phyloP scores from a whole-genome alignment of 2,329 filamentous ascomycete genomes.

The Myrmaecium sp. region DNA sequence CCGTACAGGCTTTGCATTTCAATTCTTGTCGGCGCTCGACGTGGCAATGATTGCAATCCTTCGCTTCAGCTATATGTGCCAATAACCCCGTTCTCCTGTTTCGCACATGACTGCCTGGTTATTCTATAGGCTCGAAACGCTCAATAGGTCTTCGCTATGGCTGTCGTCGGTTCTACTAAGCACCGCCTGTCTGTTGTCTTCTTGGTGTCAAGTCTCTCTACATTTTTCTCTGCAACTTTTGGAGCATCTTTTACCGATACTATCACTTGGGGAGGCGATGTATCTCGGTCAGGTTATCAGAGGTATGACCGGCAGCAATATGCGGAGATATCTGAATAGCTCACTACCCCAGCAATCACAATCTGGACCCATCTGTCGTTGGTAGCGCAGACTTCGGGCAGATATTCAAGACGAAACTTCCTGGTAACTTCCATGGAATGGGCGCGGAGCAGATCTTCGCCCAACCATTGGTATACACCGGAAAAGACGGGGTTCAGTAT shows the following conservation, averaged over 20 bases:
- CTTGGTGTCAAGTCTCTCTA: not conserved
- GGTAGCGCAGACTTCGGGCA: slow-evolving; percentile 37
- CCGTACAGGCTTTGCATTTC: too few species aligned
- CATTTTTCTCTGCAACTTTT: slow-evolving; percentile 1
- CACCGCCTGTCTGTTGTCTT: too few species aligned
- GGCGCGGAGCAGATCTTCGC: slow-evolving; percentile 35
- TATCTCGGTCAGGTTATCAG: slow-evolving; percentile 36
- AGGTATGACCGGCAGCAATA: slow-evolving; percentile 19
- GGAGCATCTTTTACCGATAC: slow-evolving; percentile 27
- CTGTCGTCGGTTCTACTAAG: too few species aligned
- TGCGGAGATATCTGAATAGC: slow-evolving; percentile 2
- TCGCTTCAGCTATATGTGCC: too few species aligned
- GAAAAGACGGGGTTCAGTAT: slow-evolving; percentile 31
- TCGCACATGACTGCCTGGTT: too few species aligned
- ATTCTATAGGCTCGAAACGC: too few species aligned
- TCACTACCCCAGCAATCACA: slow-evolving; percentile 31
- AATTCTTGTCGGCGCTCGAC: too few species aligned
- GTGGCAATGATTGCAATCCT: too few species aligned
- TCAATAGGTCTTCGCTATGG: too few species aligned
- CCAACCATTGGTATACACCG: slow-evolving; percentile 36
- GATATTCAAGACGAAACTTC: slow-evolving; percentile 34
- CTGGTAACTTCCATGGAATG: slow-evolving; percentile 33
- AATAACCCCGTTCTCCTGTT: too few species aligned
- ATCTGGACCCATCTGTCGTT: slow-evolving; percentile 44
- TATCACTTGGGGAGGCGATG: slow-evolving; percentile 44